phyloP scores from a whole-genome alignment of 202 grass and related monocot genomes.

The Zizania palustris region DNA sequence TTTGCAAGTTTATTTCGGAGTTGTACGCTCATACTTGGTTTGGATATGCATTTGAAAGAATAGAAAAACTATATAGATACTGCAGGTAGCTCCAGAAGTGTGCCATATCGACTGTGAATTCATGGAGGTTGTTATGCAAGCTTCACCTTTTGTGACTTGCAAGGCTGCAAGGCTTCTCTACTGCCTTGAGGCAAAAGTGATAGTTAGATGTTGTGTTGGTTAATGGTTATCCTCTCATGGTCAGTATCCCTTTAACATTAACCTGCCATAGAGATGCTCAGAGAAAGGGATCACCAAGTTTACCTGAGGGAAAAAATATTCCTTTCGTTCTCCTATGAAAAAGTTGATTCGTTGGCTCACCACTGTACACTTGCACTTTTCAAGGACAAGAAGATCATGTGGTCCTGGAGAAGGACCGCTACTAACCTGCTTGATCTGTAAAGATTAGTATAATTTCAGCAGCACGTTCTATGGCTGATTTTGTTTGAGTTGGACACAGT shows the following conservation, averaged over 20 bases:
- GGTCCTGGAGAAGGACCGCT: conserved; percentile 47
- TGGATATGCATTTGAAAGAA: conserved; percentile 8
- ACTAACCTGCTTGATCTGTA: conserved; percentile 27
- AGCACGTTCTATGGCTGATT: conserved; percentile 29
- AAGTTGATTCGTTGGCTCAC: conserved; percentile 50
- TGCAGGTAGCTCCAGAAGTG: conserved; percentile 31
- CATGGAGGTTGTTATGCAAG: conserved; percentile 38
- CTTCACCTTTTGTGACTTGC: conserved; percentile 55
- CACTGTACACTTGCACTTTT: conserved; percentile 44
- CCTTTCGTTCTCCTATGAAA: conserved; percentile 48
- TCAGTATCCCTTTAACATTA: conserved; percentile 34
- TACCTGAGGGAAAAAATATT: conserved; percentile 42
- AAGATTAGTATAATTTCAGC: conserved; percentile 14
- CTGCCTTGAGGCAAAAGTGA: conserved; percentile 37
- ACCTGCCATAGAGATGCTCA: conserved; percentile 40
- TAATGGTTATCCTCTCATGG: conserved; percentile 51
- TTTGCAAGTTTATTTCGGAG: conserved; percentile 22
- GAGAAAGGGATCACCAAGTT: conserved; percentile 38
- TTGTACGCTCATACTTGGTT: neutral
- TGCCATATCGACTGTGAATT: conserved; percentile 28
- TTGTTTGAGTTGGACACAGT: conserved; percentile 28
- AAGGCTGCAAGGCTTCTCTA: conserved; percentile 53
- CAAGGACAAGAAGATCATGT: conserved; percentile 44
- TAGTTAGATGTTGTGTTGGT: conserved; percentile 37
- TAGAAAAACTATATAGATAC: neutral